phyloP scores from a whole-genome alignment of 1,284 basidiomycete genomes.

The Ganoderma leucocontextum region DNA sequence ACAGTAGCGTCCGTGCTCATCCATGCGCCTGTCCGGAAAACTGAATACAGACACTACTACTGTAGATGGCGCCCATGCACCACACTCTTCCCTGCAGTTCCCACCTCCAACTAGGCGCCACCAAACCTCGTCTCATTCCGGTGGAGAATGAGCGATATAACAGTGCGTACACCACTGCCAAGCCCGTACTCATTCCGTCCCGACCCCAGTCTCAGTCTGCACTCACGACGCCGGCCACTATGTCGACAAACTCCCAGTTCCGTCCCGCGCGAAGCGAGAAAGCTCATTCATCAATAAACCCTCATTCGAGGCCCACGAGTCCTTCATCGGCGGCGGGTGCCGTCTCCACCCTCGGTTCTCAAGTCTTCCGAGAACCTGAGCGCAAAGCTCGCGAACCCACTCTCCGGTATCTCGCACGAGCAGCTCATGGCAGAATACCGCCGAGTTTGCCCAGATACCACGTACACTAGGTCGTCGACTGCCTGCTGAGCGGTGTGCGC shows the following conservation, averaged over 20 bases:
- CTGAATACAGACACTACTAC: background rate
- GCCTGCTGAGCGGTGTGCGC: no score
- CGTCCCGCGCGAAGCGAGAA: background rate
- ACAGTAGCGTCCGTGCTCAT: background rate
- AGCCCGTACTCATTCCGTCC: background rate
- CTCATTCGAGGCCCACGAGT: background rate
- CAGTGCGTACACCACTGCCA: background rate
- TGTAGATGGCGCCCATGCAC: background rate
- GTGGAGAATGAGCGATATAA: background rate
- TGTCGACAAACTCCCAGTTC: background rate
- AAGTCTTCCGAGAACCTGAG: conserved; percentile 33
- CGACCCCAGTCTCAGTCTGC: background rate
- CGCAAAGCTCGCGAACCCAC: conserved; percentile 64
- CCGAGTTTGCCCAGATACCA: conserved; percentile 60
- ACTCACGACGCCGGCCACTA: background rate
- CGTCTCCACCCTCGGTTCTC: conserved; percentile 36
- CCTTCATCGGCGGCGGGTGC: conserved; percentile 35
- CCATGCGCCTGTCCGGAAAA: background rate
- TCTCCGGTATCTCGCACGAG: conserved; percentile 61
- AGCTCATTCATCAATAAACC: background rate
- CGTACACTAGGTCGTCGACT: no score
- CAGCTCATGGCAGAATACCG: conserved; percentile 64
- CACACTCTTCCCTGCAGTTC: background rate
- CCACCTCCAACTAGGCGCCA: background rate
- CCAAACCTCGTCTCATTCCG: background rate